Evolutionary conservation across 202 grass and related monocot species (phyloP).

Genomic region (Digitaria exilis): DNA sequence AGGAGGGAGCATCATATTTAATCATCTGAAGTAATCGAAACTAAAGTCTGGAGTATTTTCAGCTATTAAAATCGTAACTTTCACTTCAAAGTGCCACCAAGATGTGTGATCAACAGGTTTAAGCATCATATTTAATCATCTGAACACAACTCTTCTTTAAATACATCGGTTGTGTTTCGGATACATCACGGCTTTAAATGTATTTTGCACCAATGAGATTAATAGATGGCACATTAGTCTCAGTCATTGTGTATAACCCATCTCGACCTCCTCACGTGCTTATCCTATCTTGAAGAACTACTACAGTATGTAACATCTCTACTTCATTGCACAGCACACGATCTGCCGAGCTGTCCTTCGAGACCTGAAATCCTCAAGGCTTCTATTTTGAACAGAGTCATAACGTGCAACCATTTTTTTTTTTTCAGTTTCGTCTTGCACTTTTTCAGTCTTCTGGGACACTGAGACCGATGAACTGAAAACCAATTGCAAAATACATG

Average conservation of each 20-base stretch:
- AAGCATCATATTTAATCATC: too few species aligned
- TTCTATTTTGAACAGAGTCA: not conserved
- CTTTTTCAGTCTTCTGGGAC: conserved; percentile 12
- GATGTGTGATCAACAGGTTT: too few species aligned
- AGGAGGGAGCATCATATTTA: not conserved
- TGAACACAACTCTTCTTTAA: conserved; percentile 14
- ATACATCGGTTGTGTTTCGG: conserved; percentile 3
- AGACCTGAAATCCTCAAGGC: not conserved
- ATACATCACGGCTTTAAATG: not conserved
- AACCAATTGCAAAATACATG: conserved; percentile 67
- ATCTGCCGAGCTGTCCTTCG: not conserved
- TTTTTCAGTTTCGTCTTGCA: not conserved
- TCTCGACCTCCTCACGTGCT: not conserved
- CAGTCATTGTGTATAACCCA: not conserved
- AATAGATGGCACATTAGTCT: not conserved
- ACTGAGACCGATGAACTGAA: conserved; percentile 55
- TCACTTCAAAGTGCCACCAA: not conserved
- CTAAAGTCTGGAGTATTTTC: not conserved
- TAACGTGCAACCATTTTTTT: not conserved
- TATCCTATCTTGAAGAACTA: not conserved
- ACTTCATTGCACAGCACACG: not conserved
- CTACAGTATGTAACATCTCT: not conserved
- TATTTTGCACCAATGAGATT: not conserved
- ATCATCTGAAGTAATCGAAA: not conserved
- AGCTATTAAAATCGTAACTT: not conserved